A percentile compares a stretch with the other conserved stretches of the same genome.
Evolutionary conservation across 225 moss, liverwort and hornwort species (phyloP).

Genomic region (Bryoerythrophyllum caledonicum): DNA sequence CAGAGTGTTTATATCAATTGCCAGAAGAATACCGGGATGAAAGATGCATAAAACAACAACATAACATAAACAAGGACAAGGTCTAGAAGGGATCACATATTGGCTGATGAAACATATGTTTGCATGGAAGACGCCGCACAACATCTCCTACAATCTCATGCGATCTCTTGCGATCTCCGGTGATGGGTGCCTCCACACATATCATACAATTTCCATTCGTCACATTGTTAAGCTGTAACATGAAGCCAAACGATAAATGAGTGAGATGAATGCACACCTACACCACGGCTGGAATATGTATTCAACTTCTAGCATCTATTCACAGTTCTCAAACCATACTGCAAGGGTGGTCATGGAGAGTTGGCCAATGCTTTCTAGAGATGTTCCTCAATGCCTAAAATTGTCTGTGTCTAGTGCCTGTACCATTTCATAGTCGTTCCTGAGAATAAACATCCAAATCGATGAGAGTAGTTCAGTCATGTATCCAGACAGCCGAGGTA

Average conservation of each 20-base stretch:
- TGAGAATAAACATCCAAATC: slow-evolving; percentile 33
- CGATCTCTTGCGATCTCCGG: too few relatives aligned
- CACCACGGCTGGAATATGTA: too few relatives aligned
- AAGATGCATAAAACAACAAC: neutral
- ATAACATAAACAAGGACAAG: neutral
- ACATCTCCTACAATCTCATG: too few relatives aligned
- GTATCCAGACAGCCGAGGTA: neutral
- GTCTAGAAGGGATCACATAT: slow-evolving; percentile 26
- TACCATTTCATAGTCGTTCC: slow-evolving; percentile 87
- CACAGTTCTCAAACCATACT: slow-evolving; percentile 29
- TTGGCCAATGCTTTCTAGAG: slow-evolving; percentile 56
- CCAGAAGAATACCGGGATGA: neutral
- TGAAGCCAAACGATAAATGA: too few relatives aligned
- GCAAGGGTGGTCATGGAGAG: slow-evolving; percentile 57
- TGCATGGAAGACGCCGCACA: slow-evolving; percentile 70
- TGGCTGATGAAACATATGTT: slow-evolving; percentile 68
- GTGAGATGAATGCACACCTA: too few relatives aligned
- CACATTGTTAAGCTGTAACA: slow-evolving; percentile 62
- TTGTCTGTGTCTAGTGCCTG: slow-evolving; percentile 72
- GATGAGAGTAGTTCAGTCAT: neutral
- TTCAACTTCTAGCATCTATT: neutral
- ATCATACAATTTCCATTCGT: slow-evolving; percentile 68
- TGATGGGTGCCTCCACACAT: slow-evolving; percentile 67
- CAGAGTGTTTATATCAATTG: neutral
- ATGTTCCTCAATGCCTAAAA: slow-evolving; percentile 64